Percentiles rank a stretch among this genome's conserved stretches.
phyloP scores from a whole-genome alignment of 2,329 filamentous ascomycete genomes.

The Colletotrichum sp. region DNA sequence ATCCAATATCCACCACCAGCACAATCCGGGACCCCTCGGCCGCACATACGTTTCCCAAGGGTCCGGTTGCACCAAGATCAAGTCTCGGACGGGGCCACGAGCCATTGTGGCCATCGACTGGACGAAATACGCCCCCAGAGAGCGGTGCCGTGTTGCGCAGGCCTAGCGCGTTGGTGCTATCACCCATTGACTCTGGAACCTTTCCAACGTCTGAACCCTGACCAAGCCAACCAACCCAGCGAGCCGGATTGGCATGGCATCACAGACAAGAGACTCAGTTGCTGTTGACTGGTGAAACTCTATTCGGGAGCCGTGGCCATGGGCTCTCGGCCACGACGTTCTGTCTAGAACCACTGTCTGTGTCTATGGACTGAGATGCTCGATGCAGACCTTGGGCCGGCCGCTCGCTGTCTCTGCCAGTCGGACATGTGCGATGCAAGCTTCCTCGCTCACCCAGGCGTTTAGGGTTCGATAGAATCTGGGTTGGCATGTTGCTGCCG shows the following conservation, averaged over 20 bases:
- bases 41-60: slow-evolving; percentile 11
- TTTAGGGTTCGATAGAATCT: background rate
- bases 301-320: background rate
- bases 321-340: background rate
- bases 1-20: background rate
- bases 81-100: background rate
- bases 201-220: slow-evolving; percentile 14
- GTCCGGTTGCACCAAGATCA: slow-evolving; percentile 17
- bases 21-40: background rate
- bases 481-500: background rate
- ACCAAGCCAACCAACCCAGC: slow-evolving; percentile 2
- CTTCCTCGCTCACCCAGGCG: background rate
- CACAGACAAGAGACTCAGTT: slow-evolving; percentile 9
- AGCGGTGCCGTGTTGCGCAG: background rate
- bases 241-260: slow-evolving; percentile 17
- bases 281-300: background rate
- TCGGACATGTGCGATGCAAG: slow-evolving; percentile 12
- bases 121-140: slow-evolving; percentile 4
- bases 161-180: slow-evolving; percentile 2
- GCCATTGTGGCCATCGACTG: background rate
- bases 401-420: background rate
- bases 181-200: slow-evolving; percentile 8
- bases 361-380: background rate
- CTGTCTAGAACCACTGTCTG: background rate
- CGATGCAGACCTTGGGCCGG: background rate